These are phyloP conservation scores for Ophiostoma ulmi DNA, from an alignment of 2,329 filamentous ascomycete species.

Conservation along the genomic window DNA sequence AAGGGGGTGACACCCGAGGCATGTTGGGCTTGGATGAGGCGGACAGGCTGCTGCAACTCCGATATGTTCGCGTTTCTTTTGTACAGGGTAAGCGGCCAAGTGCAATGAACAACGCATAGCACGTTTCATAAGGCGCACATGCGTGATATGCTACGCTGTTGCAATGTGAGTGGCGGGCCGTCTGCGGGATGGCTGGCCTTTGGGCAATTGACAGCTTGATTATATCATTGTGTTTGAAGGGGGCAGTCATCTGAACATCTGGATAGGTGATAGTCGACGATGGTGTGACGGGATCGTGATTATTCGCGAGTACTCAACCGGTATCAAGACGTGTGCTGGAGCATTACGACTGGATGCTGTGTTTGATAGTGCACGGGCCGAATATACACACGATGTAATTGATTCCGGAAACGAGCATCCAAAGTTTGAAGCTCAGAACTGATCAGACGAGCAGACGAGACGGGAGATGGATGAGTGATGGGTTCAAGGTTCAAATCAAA, in stretches of 20 bases:
- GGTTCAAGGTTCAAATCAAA: no score
- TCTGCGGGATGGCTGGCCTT: not conserved
- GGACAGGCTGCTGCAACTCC: not conserved
- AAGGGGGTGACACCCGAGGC: constrained; percentile 6
- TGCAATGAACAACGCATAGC: not conserved
- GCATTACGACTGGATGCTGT: no score
- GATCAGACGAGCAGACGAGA: no score
- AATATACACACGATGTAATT: no score
- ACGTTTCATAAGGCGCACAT: constrained; percentile 3
- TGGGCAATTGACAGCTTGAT: not conserved
- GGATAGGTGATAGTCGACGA: not conserved
- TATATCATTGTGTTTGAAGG: not conserved
- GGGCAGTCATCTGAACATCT: not conserved
- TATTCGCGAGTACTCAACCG: not conserved
- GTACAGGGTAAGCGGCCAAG: not conserved
- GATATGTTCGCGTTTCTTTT: not conserved
- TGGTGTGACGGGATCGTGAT: not conserved
- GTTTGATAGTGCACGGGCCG: no score
- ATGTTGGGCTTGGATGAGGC: constrained; percentile 1
- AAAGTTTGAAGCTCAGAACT: no score
- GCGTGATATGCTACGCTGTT: constrained; percentile 9
- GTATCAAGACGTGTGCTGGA: not conserved
- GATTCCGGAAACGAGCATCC: no score
- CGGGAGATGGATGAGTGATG: no score
- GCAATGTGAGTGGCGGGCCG: not conserved